Evolutionary conservation across 495 filamentous ascomycete species (phyloP).

Genomic region (Beverwykella pulmonaria): DNA sequence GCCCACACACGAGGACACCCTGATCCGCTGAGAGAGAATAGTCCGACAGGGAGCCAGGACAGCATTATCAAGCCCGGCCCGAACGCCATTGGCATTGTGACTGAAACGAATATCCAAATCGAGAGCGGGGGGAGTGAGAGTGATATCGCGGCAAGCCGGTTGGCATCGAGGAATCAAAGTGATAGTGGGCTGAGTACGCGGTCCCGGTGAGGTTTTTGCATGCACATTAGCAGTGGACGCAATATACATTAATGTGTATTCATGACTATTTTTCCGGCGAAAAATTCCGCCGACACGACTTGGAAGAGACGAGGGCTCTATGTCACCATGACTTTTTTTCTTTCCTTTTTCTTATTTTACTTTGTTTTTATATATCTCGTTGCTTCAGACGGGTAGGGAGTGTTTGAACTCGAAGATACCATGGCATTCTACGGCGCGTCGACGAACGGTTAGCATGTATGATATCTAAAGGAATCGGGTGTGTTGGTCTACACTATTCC

Average conservation of each 20-base stretch:
- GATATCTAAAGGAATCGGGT: not conserved
- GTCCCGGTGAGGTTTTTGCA: not conserved
- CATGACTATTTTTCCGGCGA: not conserved
- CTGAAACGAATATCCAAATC: conserved; percentile 32
- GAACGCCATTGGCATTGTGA: conserved; percentile 32
- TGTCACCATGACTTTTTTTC: too few species aligned
- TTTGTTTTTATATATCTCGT: too few species aligned
- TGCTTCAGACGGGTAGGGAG: too few species aligned
- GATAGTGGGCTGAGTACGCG: conserved; percentile 14
- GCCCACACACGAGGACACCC: not conserved
- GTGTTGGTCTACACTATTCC: not conserved
- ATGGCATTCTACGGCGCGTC: not conserved
- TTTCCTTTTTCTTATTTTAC: too few species aligned
- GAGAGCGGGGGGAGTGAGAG: conserved; percentile 11
- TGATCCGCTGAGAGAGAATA: not conserved
- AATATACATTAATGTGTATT: not conserved
- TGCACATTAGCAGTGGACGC: not conserved
- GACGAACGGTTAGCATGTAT: not conserved
- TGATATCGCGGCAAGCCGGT: conserved; percentile 7
- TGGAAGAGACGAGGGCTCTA: too few species aligned
- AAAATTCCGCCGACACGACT: too few species aligned
- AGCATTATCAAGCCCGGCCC: conserved; percentile 26
- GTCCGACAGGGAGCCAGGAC: conserved; percentile 26
- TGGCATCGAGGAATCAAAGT: conserved; percentile 13
- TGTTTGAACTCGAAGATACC: not conserved